A percentile compares a stretch with the other conserved stretches of the same genome.
phyloP scores from a whole-genome alignment of 202 grass and related monocot genomes.

The Musa balbisiana region DNA sequence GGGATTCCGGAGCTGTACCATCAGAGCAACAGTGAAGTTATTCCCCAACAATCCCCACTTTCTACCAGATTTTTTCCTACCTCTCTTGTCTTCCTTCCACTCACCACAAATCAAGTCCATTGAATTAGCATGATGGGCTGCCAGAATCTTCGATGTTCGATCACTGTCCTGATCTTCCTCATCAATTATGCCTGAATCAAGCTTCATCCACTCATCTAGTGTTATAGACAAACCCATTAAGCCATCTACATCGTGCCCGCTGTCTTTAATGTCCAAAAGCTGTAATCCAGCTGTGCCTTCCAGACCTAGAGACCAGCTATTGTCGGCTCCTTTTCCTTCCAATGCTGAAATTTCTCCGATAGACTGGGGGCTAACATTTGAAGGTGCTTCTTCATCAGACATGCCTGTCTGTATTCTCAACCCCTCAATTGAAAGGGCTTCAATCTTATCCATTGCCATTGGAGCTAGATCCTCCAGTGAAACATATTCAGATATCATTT shows the following conservation, averaged over 20 bases:
- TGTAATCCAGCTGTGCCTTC: conserved; percentile 90
- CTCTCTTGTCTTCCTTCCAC: conserved; percentile 42
- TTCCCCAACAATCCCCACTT: conserved; percentile 91
- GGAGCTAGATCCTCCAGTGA: conserved; percentile 90
- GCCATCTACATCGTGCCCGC: conserved; percentile 64
- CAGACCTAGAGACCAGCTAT: conserved; percentile 57
- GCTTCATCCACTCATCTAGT: conserved; percentile 91
- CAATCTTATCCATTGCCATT: conserved; percentile 97
- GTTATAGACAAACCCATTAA: conserved; percentile 89
- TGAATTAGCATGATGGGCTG: conserved; percentile 94
- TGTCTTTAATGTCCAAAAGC: conserved; percentile 76
- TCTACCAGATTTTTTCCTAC: conserved; percentile 56
- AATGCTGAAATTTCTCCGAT: conserved; percentile 74
- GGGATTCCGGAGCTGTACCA: conserved; percentile 88
- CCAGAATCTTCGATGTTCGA: conserved; percentile 78
- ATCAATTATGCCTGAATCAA: conserved; percentile 76
- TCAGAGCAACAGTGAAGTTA: conserved; percentile 88
- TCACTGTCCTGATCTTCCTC: conserved; percentile 75
- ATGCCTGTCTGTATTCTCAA: conserved; percentile 96
- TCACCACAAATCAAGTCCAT: conserved; percentile 61
- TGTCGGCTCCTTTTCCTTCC: conserved; percentile 55
- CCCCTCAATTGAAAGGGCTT: conserved; percentile 89
- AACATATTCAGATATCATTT: conserved; percentile 61
- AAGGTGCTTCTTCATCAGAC: conserved; percentile 81
- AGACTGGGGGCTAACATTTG: conserved; percentile 64